These are phyloP conservation scores for Entomophthora muscae DNA, from an alignment of 371 early-diverging fungal species.

Conservation along the genomic window DNA sequence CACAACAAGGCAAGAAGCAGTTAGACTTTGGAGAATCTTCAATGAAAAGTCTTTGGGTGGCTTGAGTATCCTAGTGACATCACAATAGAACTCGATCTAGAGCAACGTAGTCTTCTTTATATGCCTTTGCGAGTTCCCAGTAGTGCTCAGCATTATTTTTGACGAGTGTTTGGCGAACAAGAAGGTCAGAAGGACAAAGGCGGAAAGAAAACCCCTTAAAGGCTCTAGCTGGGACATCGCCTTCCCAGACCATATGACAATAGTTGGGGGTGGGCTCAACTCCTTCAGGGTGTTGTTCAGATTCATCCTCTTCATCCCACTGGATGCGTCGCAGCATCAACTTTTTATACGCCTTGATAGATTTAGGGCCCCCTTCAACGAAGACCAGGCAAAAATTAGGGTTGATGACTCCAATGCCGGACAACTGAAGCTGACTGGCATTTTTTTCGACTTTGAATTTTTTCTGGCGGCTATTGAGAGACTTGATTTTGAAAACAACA, in stretches of 20 bases:
- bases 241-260: conserved; percentile 87
- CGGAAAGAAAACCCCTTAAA: conserved; percentile 64
- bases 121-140: conserved; percentile 60
- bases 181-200: conserved; percentile 51
- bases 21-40: no score
- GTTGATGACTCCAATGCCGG: conserved; percentile 61
- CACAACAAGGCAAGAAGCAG: no score
- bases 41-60: no score
- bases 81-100: neutral
- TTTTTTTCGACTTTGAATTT: conserved; percentile 78
- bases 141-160: conserved; percentile 51
- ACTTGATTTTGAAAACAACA: conserved; percentile 33
- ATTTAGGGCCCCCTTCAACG: conserved; percentile 87
- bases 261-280: conserved; percentile 36
- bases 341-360: conserved; percentile 79
- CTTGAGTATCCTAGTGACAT: no score
- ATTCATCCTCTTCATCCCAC: conserved; percentile 52
- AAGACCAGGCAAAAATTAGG: conserved; percentile 60
- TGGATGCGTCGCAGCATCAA: conserved; percentile 90
- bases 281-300: conserved; percentile 19
- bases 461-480: conserved; percentile 56
- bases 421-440: conserved; percentile 65
- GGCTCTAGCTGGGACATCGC: conserved; percentile 48
- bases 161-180: conserved; percentile 48
- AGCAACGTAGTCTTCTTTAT: conserved; percentile 5